Base-by-base conservation (phyloP, 805 yeast species). In the Candida qinlingensis region DNA sequence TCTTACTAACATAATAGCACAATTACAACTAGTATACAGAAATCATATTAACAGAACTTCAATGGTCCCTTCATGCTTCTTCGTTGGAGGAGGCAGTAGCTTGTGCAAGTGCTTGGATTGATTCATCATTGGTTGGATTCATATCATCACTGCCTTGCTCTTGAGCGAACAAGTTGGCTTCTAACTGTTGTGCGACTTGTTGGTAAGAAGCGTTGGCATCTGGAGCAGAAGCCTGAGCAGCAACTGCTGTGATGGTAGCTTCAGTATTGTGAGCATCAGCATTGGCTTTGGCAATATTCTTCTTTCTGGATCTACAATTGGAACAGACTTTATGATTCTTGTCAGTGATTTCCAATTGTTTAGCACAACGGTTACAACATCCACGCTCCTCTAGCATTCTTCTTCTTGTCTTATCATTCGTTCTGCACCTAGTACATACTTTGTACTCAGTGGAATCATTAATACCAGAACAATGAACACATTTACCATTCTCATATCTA, bases 381-480 rank as follows among this genome's bases (percentile, higher is more conserved):
- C 86, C 85, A 56, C 71, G 64, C 49, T 72, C 73, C 57, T 81
- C 87, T 50, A 82, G 63, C 44, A 74, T 74, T 33, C 76, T 69
- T 49, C 87, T 64, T 53, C 87, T 69, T 42, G 75, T 65, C 58
- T 76, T 79, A 59, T 81, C 87, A 54, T 79, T 80, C 42, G 72
- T 77, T 49, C 87, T 69, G 61, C 88, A 83, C 53, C 86, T 67
- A 50, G 73, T 68, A 59, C 88, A 83, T n/a, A 83, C 87, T 59
- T 81, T 82, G 63, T 68, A 82, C 45, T 69, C 71, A 1, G 74
- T 68, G 13, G 65, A 57, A 36, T 72, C 75, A 46, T 73, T 73
- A 7, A 82, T 80, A 3, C 86, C 85, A 1, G 81, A 71, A 52
- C 88, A 83, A 58, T 83, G 87, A 12, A 83, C 85, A 65, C 88